Conservation (phyloP, 1,284 basidiomycete species). For the Stygiomarasmius scandens region DNA sequence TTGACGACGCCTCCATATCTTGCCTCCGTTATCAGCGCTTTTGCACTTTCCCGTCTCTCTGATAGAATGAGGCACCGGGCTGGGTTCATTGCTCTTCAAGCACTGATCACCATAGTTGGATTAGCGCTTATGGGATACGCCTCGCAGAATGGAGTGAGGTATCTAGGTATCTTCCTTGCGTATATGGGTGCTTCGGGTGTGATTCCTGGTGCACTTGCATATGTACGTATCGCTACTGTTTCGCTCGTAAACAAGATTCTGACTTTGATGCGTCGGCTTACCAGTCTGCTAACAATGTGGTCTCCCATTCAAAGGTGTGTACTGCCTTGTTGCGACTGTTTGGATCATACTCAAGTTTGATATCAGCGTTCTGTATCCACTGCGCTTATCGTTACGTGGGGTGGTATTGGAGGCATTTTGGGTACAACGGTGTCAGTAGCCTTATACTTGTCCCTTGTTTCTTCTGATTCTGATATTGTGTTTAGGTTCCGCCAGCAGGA, state of each 20-base stretch:
- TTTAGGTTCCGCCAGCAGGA: background rate
- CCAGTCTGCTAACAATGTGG: constrained; percentile 47
- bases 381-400: constrained; percentile 42
- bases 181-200: constrained; percentile 43
- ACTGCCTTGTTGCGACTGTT: background rate
- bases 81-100: constrained; percentile 39
- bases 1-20: constrained; percentile 11
- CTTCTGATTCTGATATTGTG: background rate
- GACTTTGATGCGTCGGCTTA: background rate
- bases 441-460: background rate
- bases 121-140: constrained; percentile 41
- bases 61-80: constrained; percentile 42
- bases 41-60: constrained; percentile 43
- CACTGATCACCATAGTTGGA: constrained; percentile 38
- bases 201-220: constrained; percentile 44
- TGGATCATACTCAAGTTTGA: no score
- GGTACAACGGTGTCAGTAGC: constrained; percentile 19
- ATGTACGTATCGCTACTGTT: constrained; percentile 29
- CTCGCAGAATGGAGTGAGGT: constrained; percentile 35
- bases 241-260: constrained; percentile 1
- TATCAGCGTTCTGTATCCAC: constrained; percentile 39
- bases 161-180: constrained; percentile 47
- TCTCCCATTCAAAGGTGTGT: constrained; percentile 42
- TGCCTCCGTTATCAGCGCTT: constrained; percentile 28
- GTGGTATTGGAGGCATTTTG: constrained; percentile 38